These are phyloP conservation scores for Vitellaria paradoxa DNA, from an alignment of 179 eudicot genomes.

Conservation along the genomic window DNA sequence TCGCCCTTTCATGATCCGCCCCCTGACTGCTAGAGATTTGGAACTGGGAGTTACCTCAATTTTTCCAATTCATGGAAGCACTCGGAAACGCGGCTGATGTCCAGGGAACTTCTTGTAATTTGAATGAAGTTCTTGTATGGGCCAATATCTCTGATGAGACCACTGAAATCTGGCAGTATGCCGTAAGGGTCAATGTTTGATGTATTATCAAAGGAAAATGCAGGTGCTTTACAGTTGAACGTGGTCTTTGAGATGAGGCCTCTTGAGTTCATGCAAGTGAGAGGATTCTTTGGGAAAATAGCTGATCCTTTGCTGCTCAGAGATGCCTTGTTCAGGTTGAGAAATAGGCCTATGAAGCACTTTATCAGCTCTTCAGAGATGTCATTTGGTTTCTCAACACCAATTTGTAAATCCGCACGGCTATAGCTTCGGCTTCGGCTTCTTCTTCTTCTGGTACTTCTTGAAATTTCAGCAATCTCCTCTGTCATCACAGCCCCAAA, in stretches of 20 bases:
- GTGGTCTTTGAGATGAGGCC: conserved; percentile 52
- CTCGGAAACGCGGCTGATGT: conserved; percentile 34
- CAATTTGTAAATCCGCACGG: conserved; percentile 26
- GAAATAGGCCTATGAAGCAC: conserved; percentile 60
- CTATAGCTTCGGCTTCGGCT: conserved; percentile 18
- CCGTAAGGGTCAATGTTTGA: conserved; percentile 40
- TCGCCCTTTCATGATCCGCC: too few species aligned
- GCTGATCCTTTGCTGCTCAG: conserved; percentile 32
- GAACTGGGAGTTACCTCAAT: conserved; percentile 44
- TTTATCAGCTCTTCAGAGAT: conserved; percentile 75
- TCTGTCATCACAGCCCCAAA: conserved; percentile 19
- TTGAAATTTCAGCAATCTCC: conserved; percentile 22
- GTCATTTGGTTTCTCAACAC: conserved; percentile 53
- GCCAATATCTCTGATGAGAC: conserved; percentile 39
- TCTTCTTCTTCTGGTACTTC: conserved; percentile 10
- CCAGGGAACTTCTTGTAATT: conserved; percentile 59
- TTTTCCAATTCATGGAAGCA: conserved; percentile 45
- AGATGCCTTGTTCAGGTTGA: conserved; percentile 49
- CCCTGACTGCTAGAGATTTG: too few species aligned
- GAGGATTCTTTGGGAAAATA: conserved; percentile 39
- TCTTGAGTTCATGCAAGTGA: conserved; percentile 57
- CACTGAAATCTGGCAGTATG: conserved; percentile 36
- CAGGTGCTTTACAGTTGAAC: conserved; percentile 55
- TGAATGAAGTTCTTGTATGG: conserved; percentile 63
- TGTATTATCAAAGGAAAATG: conserved; percentile 34